Evolutionary conservation across 805 yeast species (phyloP), one percentile per base, ranked within the genome.

Genomic region (Candida tibetensis): DNA sequence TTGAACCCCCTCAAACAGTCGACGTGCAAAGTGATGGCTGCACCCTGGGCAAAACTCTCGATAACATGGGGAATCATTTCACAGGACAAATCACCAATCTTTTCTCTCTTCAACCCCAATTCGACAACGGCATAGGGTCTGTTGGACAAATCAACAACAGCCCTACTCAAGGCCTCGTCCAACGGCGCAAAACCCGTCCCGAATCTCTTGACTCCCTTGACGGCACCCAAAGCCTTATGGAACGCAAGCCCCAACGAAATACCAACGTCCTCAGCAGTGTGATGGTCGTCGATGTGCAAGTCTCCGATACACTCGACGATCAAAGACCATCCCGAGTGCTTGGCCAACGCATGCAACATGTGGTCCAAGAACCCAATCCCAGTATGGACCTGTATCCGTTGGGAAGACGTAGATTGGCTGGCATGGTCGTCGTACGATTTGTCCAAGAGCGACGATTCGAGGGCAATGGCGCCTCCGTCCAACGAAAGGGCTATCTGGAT

Each of bases 61-160:
- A 93, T 59, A 33, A 93, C 90, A 61, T 93, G 99, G n/a, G 97
- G 97, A 47, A 93, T 84, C 99, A 93, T 93, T 66, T 93, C 99
- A 54, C 93, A 79, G 26, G 89, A 79, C 36, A 93, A 72, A 54
- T 86, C 95, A 37, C 99, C 99, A 50, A 93, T 81, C 59, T 83
- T 89, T 60, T 93, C 99, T 47, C 99, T 76, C 62, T 83, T 85
- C 55, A 93, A 74, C 0, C 96, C 96, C 43, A 93, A 71, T 27
- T 93, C 96, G 28, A 89, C 72, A 13, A 87, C 93, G 0, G 96
- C 95, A 62, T 66, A 90, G 2, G 99, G 98, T 50, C 99, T 76
- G 60, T 89, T 89, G 13, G 96, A 86, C 43, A 93, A 70, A 55
- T 93, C 99, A 7, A 93, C 88, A n/a, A 93, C 99, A 0, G 97